Conservation (phyloP, 441 rosid genomes). For the Metrosideros polymorpha region DNA sequence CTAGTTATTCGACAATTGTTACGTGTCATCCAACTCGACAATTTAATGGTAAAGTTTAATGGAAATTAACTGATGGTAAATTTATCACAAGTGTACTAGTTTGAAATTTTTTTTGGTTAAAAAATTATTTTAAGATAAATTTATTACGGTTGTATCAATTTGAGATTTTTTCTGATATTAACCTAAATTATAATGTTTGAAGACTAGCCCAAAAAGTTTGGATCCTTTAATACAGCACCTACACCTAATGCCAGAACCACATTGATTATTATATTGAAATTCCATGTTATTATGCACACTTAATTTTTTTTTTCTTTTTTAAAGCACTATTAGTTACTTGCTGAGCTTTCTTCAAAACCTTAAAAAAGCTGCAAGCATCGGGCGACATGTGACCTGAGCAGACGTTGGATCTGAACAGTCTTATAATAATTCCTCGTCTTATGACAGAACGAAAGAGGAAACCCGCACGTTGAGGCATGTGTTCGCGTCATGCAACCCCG, state of each 20-base stretch:
- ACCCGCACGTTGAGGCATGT: slow-evolving; percentile 18
- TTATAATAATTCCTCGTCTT: neutral
- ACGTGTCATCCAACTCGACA: too few species aligned
- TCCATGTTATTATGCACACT: neutral
- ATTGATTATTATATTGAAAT: neutral
- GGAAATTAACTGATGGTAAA: too few species aligned
- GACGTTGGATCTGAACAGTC: neutral
- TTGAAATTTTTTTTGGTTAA: too few species aligned
- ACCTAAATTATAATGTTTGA: neutral
- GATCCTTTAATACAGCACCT: neutral
- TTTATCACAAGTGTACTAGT: too few species aligned
- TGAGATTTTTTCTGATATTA: too few species aligned
- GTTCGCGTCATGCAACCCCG: neutral
- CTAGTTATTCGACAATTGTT: too few species aligned
- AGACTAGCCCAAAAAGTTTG: neutral
- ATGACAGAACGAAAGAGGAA: neutral
- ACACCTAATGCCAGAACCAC: neutral
- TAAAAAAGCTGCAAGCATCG: neutral
- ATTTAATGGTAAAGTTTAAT: too few species aligned
- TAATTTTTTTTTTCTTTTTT: neutral
- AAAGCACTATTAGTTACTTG: neutral
- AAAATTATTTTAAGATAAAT: too few species aligned
- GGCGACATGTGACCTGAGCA: slow-evolving; percentile 1
- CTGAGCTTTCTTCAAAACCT: neutral
- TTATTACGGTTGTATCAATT: too few species aligned